Conservation (phyloP, 257 asterid species). For the Prunella vulgaris region DNA sequence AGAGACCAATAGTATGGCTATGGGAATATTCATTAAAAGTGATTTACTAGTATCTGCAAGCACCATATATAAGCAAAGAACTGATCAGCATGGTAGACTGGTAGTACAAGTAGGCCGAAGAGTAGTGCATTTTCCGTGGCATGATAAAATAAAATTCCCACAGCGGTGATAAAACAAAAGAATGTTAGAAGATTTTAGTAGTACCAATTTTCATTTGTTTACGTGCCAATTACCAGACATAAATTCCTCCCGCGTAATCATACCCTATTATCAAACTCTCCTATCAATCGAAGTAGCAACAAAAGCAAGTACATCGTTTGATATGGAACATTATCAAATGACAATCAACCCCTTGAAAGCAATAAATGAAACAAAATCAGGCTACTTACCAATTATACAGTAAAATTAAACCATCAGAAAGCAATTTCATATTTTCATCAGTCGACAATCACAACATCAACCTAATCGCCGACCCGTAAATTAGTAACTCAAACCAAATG, state of each 20-base stretch:
- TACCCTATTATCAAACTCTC: neutral
- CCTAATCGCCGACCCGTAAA: slow-evolving; percentile 1
- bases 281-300: slow-evolving; percentile 6
- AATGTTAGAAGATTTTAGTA: neutral
- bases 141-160: too few relatives aligned
- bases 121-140: neutral
- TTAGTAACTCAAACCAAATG: neutral
- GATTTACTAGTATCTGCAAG: slow-evolving; percentile 93
- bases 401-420: neutral
- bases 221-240: slow-evolving; percentile 6
- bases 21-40: slow-evolving; percentile 89
- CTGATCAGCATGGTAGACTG: neutral
- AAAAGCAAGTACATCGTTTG: slow-evolving; percentile 6
- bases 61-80: slow-evolving; percentile 22
- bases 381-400: neutral
- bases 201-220: neutral
- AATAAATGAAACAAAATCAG: slow-evolving; percentile 1
- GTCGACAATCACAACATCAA: neutral
- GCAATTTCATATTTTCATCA: slow-evolving; percentile 4
- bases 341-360: slow-evolving; percentile 10
- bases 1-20: slow-evolving; percentile 71
- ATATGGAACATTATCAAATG: neutral
- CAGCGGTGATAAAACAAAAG: slow-evolving; percentile 2
- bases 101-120: slow-evolving; percentile 2
- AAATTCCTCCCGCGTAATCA: neutral